These are phyloP conservation scores for Angomonas deanei DNA, from an alignment of 208 protist genomes.

Conservation along the genomic window DNA sequence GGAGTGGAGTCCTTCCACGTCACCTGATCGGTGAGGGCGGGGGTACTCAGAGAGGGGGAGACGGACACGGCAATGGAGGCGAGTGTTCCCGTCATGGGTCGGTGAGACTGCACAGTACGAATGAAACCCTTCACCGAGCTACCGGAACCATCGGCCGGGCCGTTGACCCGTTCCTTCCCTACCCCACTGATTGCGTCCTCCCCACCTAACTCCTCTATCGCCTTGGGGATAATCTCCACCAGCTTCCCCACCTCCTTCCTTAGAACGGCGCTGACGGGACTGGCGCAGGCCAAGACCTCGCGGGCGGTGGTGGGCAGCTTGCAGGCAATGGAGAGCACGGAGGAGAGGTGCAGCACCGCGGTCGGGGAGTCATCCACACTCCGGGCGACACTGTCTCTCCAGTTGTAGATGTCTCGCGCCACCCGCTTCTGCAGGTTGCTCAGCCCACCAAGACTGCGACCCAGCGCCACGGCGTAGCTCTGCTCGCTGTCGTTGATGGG, in stretches of 20 bases:
- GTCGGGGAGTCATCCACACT: constrained; percentile 78
- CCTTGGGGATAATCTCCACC: constrained; percentile 49
- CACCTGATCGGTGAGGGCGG: not conserved
- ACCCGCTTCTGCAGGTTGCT: constrained; percentile 49
- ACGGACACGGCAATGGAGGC: constrained; percentile 43
- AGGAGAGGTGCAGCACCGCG: constrained; percentile 74
- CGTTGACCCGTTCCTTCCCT: not conserved
- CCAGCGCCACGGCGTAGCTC: constrained; percentile 66
- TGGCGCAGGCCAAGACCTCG: constrained; percentile 68
- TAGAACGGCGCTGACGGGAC: constrained; percentile 63
- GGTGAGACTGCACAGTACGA: constrained; percentile 33
- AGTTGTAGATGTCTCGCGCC: constrained; percentile 75
- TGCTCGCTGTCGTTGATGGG: constrained; percentile 63
- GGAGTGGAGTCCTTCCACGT: constrained; percentile 16
- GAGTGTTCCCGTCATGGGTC: constrained; percentile 76
- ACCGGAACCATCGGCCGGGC: not conserved
- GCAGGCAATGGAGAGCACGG: constrained; percentile 73
- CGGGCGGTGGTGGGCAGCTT: constrained; percentile 71
- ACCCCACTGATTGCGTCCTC: not conserved
- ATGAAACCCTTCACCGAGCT: not conserved
- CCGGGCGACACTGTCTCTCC: constrained; percentile 69
- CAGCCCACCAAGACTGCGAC: constrained; percentile 68
- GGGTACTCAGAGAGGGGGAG: constrained; percentile 2
- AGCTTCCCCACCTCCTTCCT: constrained; percentile 55
- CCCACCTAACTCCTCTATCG: constrained; percentile 16